Percentiles rank a stretch among this genome's conserved stretches.
Evolutionary conservation across 345 rosid genomes (phyloP).

Genomic region (Gossypium stocksii): DNA sequence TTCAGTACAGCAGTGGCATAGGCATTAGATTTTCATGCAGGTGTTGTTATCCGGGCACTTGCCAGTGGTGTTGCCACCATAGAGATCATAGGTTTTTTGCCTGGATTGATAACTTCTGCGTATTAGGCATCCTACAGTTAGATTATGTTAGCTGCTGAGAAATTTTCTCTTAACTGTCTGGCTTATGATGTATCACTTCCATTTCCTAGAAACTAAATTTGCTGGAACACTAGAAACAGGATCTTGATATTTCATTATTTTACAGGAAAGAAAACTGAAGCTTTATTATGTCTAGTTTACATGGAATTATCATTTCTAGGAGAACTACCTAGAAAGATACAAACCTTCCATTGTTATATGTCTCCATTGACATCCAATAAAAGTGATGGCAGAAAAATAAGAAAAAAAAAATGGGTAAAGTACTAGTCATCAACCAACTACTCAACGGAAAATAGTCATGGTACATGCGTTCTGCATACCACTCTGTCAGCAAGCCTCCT

Average conservation of each 20-base stretch:
- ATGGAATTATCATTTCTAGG: conserved; percentile 1
- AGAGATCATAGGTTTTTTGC: background rate
- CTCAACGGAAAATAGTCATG: conserved; percentile 11
- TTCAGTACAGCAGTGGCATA: conserved; percentile 23
- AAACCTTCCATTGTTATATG: background rate
- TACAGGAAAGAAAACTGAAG: background rate
- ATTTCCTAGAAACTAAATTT: background rate
- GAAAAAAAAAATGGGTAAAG: conserved; percentile 2
- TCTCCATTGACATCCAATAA: conserved; percentile 8
- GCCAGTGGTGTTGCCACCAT: background rate
- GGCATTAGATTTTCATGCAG: background rate
- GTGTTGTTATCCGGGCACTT: background rate
- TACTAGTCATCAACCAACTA: conserved; percentile 2
- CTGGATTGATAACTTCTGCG: background rate
- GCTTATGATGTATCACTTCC: background rate
- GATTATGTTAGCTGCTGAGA: background rate
- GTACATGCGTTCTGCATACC: conserved; percentile 16
- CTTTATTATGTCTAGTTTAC: conserved; percentile 6
- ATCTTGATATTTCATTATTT: background rate
- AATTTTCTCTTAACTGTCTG: background rate
- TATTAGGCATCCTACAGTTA: background rate
- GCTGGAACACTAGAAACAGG: background rate
- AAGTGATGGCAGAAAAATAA: background rate
- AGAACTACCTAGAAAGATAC: background rate
- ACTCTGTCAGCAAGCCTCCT: conserved; percentile 8